Evolutionary conservation across 1,139 yeast genomes (phyloP), one percentile per base, ranked within the genome.

Genomic region (Starmera stellimalicola): DNA sequence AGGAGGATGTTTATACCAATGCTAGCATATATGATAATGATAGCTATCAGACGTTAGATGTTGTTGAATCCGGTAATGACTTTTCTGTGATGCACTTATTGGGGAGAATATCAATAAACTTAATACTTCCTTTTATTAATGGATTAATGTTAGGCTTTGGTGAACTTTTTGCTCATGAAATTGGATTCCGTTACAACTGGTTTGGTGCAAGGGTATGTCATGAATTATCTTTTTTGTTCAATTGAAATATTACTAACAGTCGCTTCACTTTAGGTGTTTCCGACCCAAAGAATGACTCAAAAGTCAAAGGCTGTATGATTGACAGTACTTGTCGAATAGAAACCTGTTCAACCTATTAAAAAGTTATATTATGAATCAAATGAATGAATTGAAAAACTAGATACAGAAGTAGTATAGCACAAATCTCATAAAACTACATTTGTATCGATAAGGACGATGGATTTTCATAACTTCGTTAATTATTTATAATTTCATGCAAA

Each of bases 71-170:
- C 4, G 18, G 9, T 3, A 11, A 26, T 5, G 3, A 16, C 10
- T 34, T 31, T 18, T 29, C 31, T 9, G n/a, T 43, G 3, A 27
- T 35, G 2, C 18, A 23, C 5, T 31, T 43, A 11, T 20, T 43
- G 6, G 37, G 40, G 1, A 45, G 48, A 2, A 65, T 79, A 16
- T 73, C 87, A 3, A 77, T 91, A 43, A 88, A 91, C 48, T 59
- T 88, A 46, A 57, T 87, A 5, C 62, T 91, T 33, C 98, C 98
- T 3, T 87, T 91, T 50, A 65, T 91, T 42, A 91, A 91, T 52
- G 98, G 98, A 9, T 65, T 91, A 62, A 88, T 88, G 95, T 70
- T 91, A 40, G 98, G 98, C 0, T 85, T 88, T 56, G 98, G 98
- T 1, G 98, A 91, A 60, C 79, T 91, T 17, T 65, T 84, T 44